Percentiles rank a stretch among this genome's conserved stretches.
phyloP scores from a whole-genome alignment of 495 filamentous ascomycete species.

The Penicillium herquei region DNA sequence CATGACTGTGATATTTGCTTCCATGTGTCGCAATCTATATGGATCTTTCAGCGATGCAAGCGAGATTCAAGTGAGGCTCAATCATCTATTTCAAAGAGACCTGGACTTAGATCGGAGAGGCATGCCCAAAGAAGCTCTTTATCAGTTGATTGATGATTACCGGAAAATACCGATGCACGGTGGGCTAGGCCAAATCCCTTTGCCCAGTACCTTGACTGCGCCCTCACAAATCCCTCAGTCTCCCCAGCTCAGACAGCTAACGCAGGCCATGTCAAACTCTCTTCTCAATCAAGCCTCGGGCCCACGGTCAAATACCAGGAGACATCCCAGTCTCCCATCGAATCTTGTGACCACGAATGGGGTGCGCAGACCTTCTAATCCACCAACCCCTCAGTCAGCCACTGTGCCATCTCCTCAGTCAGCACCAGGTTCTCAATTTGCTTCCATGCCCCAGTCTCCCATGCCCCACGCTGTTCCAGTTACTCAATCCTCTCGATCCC shows the following conservation, averaged over 20 bases:
- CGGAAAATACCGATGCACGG: constrained; percentile 8
- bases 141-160: constrained; percentile 7
- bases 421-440: no score
- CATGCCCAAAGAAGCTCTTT: not conserved
- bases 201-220: not conserved
- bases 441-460: no score
- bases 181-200: not conserved
- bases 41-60: not conserved
- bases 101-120: not conserved
- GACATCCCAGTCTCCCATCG: not conserved
- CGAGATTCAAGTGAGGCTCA: not conserved
- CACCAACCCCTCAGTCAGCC: not conserved
- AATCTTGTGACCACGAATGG: no score
- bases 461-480: no score
- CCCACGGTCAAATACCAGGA: not conserved
- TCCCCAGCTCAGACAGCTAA: not conserved
- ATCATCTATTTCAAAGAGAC: not conserved
- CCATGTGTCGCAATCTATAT: constrained; percentile 39
- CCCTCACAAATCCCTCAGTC: not conserved
- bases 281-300: no score
- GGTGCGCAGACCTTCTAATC: no score
- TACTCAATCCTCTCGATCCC: no score
- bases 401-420: not conserved
- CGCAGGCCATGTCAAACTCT: no score
- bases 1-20: constrained; percentile 59